These are phyloP conservation scores for Colletotrichum lentis DNA, from an alignment of 2,329 filamentous ascomycete genomes.

Conservation along the genomic window DNA sequence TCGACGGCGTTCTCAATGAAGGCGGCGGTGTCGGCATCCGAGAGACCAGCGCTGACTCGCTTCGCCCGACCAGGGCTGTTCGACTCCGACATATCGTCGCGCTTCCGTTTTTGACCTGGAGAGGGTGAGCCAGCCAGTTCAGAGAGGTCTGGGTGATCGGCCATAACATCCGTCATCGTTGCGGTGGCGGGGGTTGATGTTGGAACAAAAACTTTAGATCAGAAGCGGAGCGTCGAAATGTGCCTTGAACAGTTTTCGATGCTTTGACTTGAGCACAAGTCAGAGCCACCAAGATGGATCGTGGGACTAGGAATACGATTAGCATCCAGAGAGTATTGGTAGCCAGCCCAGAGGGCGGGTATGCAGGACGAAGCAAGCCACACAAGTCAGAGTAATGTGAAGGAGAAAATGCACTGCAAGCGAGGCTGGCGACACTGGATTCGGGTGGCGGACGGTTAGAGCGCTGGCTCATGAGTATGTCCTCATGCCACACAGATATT, in stretches of 20 bases:
- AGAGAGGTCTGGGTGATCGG: constrained; percentile 59
- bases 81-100: constrained; percentile 55
- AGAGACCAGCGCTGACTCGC: constrained; percentile 57
- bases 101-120: constrained; percentile 65
- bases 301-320: background rate
- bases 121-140: constrained; percentile 48
- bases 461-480: constrained; percentile 21
- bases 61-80: constrained; percentile 61
- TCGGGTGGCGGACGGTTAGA: background rate
- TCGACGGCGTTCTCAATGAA: constrained; percentile 66
- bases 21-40: constrained; percentile 55
- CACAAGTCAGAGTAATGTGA: background rate
- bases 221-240: background rate
- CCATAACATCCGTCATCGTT: constrained; percentile 58
- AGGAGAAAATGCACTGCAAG: background rate
- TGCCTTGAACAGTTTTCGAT: background rate
- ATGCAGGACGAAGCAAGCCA: background rate
- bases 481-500: background rate
- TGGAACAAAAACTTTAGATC: background rate
- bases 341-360: background rate
- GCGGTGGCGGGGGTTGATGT: constrained; percentile 1
- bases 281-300: background rate
- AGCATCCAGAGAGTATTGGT: background rate
- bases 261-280: background rate
- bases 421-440: background rate